These are phyloP conservation scores for Umbelopsis sp. DNA, from an alignment of 371 early-diverging fungal genomes.

Conservation along the genomic window DNA sequence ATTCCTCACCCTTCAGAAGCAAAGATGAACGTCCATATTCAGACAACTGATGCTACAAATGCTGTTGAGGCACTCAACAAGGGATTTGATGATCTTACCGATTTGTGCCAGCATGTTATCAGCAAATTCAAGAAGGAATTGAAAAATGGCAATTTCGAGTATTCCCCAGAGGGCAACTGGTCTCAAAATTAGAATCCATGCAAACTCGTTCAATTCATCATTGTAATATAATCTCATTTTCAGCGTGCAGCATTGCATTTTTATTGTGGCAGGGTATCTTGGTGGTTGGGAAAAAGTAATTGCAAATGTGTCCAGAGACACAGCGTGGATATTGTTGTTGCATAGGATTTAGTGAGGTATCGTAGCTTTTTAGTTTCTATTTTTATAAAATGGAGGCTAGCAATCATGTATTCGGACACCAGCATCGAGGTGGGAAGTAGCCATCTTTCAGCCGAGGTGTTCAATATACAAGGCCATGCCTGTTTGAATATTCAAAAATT, in stretches of 20 bases:
- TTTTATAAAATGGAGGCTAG: constrained; percentile 34
- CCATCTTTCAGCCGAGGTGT: constrained; percentile 32
- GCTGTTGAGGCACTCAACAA: constrained; percentile 85
- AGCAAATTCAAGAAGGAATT: constrained; percentile 65
- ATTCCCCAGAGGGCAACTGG: constrained; percentile 34
- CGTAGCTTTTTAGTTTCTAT: constrained; percentile 24
- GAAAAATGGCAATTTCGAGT: constrained; percentile 45
- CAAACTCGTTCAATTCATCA: constrained; percentile 6
- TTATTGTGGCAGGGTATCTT: too few relatives aligned
- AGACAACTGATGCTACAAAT: constrained; percentile 84
- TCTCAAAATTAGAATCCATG: not conserved
- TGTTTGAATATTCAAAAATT: constrained; percentile 38
- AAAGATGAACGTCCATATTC: constrained; percentile 93
- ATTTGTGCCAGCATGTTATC: constrained; percentile 70
- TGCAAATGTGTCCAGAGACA: too few relatives aligned
- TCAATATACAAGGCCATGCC: constrained; percentile 42
- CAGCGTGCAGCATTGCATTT: not conserved
- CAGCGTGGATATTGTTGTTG: too few relatives aligned
- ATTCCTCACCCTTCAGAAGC: constrained; percentile 99
- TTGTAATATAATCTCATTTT: constrained; percentile 12
- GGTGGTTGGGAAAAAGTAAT: too few relatives aligned
- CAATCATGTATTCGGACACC: constrained; percentile 35
- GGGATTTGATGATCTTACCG: constrained; percentile 82
- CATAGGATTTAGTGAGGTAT: not conserved
- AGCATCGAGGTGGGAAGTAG: constrained; percentile 16